phyloP scores from a whole-genome alignment of 148 eudicot species.

The Vaccinium darrowii region DNA sequence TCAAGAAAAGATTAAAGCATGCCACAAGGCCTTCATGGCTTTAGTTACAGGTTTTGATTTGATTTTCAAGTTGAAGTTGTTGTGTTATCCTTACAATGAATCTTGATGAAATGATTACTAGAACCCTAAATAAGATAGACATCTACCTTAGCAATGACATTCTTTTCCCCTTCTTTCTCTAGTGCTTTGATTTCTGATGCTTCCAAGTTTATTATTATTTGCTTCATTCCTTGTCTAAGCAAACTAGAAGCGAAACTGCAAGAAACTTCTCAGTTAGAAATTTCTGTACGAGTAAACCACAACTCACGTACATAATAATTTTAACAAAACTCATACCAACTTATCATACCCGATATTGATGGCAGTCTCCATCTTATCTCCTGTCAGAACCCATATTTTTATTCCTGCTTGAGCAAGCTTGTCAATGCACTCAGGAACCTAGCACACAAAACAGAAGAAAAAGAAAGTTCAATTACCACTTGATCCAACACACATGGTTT shows the following conservation, averaged over 20 bases:
- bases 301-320: not conserved
- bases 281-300: not conserved
- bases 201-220: constrained; percentile 66
- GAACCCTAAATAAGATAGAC: not conserved
- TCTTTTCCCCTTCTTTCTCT: constrained; percentile 70
- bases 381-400: constrained; percentile 97
- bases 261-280: constrained; percentile 24
- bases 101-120: not conserved
- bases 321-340: not conserved
- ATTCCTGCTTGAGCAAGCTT: constrained; percentile 99
- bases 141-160: constrained; percentile 59
- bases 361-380: constrained; percentile 99
- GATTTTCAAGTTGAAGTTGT: constrained; percentile 1
- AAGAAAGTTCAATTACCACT: constrained; percentile 1
- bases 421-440: constrained; percentile 99
- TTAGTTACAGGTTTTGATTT: not conserved
- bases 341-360: constrained; percentile 83
- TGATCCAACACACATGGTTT: not conserved
- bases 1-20: not conserved
- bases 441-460: constrained; percentile 13
- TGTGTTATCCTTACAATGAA: not conserved
- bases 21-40: not conserved
- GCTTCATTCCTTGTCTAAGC: constrained; percentile 97
- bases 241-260: constrained; percentile 88
- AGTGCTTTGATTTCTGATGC: constrained; percentile 64